Percentiles rank a stretch among this genome's conserved stretches.
Evolutionary conservation across 2,329 filamentous ascomycete species (phyloP).

Genomic region (Colletotrichum sp.): DNA sequence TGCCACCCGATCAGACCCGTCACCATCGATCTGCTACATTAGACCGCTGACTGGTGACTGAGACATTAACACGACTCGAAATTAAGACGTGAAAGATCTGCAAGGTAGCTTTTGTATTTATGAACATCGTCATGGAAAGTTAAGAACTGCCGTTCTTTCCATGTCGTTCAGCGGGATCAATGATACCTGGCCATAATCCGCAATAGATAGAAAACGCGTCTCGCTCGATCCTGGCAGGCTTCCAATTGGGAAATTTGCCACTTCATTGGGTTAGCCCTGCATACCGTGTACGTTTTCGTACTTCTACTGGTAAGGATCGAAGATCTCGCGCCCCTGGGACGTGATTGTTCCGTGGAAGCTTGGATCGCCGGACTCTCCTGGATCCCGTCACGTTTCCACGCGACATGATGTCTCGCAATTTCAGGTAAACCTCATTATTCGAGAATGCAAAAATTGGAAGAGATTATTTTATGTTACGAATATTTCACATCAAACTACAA

Average conservation of each 20-base stretch:
- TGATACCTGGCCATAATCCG: neutral
- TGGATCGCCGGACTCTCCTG: neutral
- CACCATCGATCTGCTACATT: neutral
- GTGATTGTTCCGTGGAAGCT: neutral
- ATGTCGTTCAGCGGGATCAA: conserved; percentile 7
- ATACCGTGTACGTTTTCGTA: neutral
- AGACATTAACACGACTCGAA: neutral
- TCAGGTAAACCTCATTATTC: neutral
- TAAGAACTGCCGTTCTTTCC: conserved; percentile 7
- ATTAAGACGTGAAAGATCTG: neutral
- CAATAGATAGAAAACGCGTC: neutral
- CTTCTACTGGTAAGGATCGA: neutral
- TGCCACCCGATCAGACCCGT: neutral
- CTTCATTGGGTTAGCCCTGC: neutral
- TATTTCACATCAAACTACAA: neutral
- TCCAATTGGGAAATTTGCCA: neutral
- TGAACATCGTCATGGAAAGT: neutral
- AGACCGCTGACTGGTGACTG: neutral
- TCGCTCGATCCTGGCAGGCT: neutral
- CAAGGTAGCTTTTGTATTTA: conserved; percentile 4
- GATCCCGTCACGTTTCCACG: neutral
- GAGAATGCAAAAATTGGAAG: neutral
- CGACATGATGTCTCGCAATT: neutral
- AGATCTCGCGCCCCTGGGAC: too few species aligned
- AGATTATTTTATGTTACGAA: neutral